These are phyloP conservation scores for Aspergillus campestris DNA, from an alignment of 495 filamentous ascomycete species.

Conservation along the genomic window DNA sequence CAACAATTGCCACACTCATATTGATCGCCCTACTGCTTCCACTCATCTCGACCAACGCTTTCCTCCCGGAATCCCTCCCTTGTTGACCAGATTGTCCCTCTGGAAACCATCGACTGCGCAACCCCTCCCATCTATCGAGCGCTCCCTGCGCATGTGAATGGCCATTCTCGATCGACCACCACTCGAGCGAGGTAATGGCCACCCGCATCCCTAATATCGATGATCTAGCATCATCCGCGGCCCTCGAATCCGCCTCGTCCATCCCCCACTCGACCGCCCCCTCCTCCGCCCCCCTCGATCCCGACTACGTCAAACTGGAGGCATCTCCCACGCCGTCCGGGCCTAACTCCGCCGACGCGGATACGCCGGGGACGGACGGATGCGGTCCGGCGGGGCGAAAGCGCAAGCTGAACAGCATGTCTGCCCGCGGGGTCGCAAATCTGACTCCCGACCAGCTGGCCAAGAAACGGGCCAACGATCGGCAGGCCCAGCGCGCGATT, in stretches of 20 bases:
- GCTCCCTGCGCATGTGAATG: constrained; percentile 20
- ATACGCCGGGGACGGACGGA: constrained; percentile 12
- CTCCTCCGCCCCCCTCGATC: constrained; percentile 6
- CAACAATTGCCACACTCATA: too few species aligned
- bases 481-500: constrained; percentile 81
- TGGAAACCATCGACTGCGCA: too few species aligned
- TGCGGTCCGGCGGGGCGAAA: constrained; percentile 30
- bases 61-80: too few species aligned
- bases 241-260: constrained; percentile 13
- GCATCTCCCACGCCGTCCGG: constrained; percentile 25
- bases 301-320: constrained; percentile 22
- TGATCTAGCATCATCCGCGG: constrained; percentile 23
- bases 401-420: constrained; percentile 42
- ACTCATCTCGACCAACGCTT: too few species aligned
- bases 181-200: constrained; percentile 34
- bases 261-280: constrained; percentile 1
- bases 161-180: constrained; percentile 18
- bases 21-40: too few species aligned
- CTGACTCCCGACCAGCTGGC: constrained; percentile 64
- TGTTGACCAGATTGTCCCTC: too few species aligned
- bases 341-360: constrained; percentile 21
- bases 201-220: constrained; percentile 22
- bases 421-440: constrained; percentile 62
- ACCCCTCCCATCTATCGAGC: too few species aligned
- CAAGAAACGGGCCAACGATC: constrained; percentile 80